Evolutionary conservation across 2,329 filamentous ascomycete species (phyloP), one percentile per base, ranked within the genome.

Genomic region (Fusarium camptoceras): DNA sequence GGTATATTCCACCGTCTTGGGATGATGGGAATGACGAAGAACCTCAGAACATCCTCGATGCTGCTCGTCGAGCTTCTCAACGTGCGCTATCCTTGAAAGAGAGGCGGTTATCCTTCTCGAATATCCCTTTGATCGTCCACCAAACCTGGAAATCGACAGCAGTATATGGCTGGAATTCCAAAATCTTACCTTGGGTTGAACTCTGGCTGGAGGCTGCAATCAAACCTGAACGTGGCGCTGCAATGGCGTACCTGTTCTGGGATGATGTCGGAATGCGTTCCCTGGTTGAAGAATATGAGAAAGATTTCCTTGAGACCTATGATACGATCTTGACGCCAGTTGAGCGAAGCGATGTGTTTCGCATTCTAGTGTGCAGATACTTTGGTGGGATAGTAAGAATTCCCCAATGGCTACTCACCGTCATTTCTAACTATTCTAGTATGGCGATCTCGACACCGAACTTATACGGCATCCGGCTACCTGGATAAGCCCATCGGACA

Each of bases 181-280:
- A 30, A 11, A 42, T 57, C 15, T 10, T 53, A 3, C 55, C 55
- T 53, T 53, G 46, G 46, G 46, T 57, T 53, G 55, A 57, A 18
- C 4, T 22, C 3, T 57, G 55, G 55, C 20, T 57, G 3, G 25
- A 41, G 20, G 16, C 10, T 25, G 53, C 55, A 6, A 57, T 15
- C 2, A 25, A 42, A 2, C 8, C 18, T 8, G 34, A 18, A 12
- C 22, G 20, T 16, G 55, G 46, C 25, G 46, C 55, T 16, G 14
- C 25, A 10, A 57, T 57, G 55, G 46, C 34, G 16, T 57, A 53
- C 46, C n/a, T 57, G 3, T 57, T 57, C 14, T 57, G 55, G 55
- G 55, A 57, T 31, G 55, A 57, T 25, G 7, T 18, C 16, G 55
- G 55, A 2, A 57, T 57, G 55, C 55, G 55, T 18, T 27, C 34